Base-by-base conservation (phyloP, 2,329 filamentous ascomycete genomes). In the Aspergillus quadricinctus region DNA sequence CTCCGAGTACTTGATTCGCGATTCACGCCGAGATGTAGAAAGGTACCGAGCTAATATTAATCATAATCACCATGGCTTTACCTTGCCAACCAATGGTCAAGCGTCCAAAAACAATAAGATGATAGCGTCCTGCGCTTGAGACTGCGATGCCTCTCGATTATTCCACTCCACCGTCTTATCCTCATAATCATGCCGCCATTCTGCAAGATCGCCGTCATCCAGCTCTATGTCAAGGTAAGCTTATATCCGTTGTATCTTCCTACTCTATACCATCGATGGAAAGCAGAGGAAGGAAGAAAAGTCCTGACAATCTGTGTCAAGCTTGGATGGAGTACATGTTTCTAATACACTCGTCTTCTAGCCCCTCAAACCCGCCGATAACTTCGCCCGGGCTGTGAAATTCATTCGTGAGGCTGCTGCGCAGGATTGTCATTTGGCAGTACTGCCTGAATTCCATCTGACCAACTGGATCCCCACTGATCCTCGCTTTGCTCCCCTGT, bases 381-480 rank as follows among this genome's bases (percentile, higher is more conserved):
- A 63, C 35, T 57, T 55, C n/a, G 51, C 48, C 40, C 66, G 71
- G 46, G 73, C 75, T 11, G 64, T 69, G 19, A 43, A 61, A 25
- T 75, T 76, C 57, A 78, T 82, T 62, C 73, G 74, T 48, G 64
- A 74, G 19, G 79, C 78, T 9, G 78, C 78, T 9, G 62, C 68
- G 0, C 66, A 74, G 31, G 74, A 73, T 3, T 77, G 74, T 43
- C 69, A 83, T 43, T 72, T 88, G 3, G 85, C 81, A n/a, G 80
- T 88, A 4, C 58, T 83, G 0, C 81, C 79, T 1, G 81, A 83
- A 64, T 84, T 83, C 62, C 81, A 83, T 57, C 71, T 84, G 3
- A 78, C 80, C 6, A 79, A 77, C 58, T 83, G 80, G 80, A 59
- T 77, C 1, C 77, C 78, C 0, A 69, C 77, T 43, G 77, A 81